Percentiles rank a stretch among this genome's conserved stretches.
Conservation (phyloP, 2,329 filamentous ascomycete species). For the Alternaria sp. region DNA sequence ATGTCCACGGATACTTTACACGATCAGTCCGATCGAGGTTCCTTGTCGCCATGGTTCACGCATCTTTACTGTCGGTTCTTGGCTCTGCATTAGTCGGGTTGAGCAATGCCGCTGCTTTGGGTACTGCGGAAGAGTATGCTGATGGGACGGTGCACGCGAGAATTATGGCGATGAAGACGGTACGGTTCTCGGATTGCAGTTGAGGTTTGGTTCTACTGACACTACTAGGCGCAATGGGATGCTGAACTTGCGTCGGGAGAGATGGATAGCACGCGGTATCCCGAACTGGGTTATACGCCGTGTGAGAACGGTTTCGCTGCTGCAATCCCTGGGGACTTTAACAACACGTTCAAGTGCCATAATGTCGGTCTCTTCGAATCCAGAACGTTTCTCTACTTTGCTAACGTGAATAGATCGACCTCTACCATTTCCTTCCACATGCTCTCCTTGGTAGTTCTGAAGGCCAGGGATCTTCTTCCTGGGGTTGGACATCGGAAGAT, state of each 20-base stretch:
- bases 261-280: slow-evolving; percentile 40
- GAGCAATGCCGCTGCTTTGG: slow-evolving; percentile 35
- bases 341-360: slow-evolving; percentile 50
- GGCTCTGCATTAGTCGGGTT: slow-evolving; percentile 31
- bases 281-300: slow-evolving; percentile 39
- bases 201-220: slow-evolving; percentile 12
- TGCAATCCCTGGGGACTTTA: slow-evolving; percentile 45
- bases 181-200: slow-evolving; percentile 6
- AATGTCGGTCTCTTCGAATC: slow-evolving; percentile 34
- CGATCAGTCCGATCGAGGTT: background rate
- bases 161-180: slow-evolving; percentile 48
- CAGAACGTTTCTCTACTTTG: background rate
- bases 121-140: slow-evolving; percentile 45
- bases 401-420: slow-evolving; percentile 54
- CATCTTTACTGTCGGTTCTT: slow-evolving; percentile 23
- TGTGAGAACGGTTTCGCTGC: slow-evolving; percentile 48
- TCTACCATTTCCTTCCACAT: slow-evolving; percentile 64
- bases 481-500: slow-evolving; percentile 61
- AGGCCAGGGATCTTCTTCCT: slow-evolving; percentile 55
- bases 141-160: slow-evolving; percentile 46
- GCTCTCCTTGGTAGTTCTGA: slow-evolving; percentile 58
- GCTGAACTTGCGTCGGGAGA: slow-evolving; percentile 38
- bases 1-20: background rate
- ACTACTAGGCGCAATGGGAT: slow-evolving; percentile 34
- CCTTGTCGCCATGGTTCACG: slow-evolving; percentile 25